phyloP scores from a whole-genome alignment of 2,329 filamentous ascomycete genomes.

The Diaporthe ilicicola region DNA sequence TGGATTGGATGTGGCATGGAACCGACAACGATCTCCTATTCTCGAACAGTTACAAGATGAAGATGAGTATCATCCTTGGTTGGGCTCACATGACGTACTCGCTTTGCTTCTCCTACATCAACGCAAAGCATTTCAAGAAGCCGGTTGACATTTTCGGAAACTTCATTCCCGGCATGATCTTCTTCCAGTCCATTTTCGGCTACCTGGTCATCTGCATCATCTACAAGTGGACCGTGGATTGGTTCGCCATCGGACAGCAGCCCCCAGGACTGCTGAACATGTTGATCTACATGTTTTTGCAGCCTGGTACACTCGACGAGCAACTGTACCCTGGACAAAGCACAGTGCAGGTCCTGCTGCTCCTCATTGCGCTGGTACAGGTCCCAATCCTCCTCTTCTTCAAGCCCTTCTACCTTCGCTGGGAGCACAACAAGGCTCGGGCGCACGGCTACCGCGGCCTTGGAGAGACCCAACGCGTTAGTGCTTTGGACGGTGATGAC shows the following conservation, averaged over 20 bases:
- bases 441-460: conserved; percentile 92
- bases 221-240: conserved; percentile 97
- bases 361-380: conserved; percentile 84
- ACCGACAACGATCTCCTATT: conserved; percentile 96
- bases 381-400: conserved; percentile 92
- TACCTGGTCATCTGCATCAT: conserved; percentile 94
- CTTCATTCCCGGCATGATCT: conserved; percentile 98
- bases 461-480: conserved; percentile 86
- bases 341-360: conserved; percentile 76
- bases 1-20: conserved; percentile 97
- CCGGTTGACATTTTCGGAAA: conserved; percentile 97
- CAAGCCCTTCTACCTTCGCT: conserved; percentile 94
- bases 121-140: conserved; percentile 92
- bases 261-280: conserved; percentile 96
- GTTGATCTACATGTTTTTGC: conserved; percentile 99
- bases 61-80: conserved; percentile 96
- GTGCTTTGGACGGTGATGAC: conserved; percentile 89
- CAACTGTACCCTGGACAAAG: conserved; percentile 82
- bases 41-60: conserved; percentile 99
- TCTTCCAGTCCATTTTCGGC: conserved; percentile 98
- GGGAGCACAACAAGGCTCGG: conserved; percentile 89
- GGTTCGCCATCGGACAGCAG: conserved; percentile 69
- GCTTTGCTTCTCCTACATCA: conserved; percentile 89
- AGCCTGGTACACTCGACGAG: conserved; percentile 78
- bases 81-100: conserved; percentile 99